Evolutionary conservation across 768 basidiomycete genomes (phyloP).

Genomic region (Pisolithus marmoratus): DNA sequence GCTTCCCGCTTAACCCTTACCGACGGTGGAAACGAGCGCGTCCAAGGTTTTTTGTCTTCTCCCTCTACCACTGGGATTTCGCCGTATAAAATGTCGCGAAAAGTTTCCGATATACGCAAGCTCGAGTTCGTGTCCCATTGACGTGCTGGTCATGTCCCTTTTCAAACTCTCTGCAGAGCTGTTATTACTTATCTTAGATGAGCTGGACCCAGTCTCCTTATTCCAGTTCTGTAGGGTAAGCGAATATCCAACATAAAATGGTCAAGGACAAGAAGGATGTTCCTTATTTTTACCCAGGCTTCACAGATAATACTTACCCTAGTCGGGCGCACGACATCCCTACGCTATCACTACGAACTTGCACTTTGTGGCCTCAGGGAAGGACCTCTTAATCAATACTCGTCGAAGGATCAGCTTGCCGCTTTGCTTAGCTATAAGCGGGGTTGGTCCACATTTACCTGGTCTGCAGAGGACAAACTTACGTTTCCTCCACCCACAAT

Average conservation of each 20-base stretch:
- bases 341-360: slow-evolving; percentile 30
- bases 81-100: slow-evolving; percentile 24
- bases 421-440: slow-evolving; percentile 26
- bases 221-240: slow-evolving; percentile 27
- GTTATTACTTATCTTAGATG: slow-evolving; percentile 26
- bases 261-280: not conserved
- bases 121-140: slow-evolving; percentile 11
- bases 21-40: slow-evolving; percentile 25
- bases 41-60: slow-evolving; percentile 32
- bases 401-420: slow-evolving; percentile 20
- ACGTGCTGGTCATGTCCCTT: slow-evolving; percentile 33
- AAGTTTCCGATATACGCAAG: slow-evolving; percentile 8
- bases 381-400: slow-evolving; percentile 15
- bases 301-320: slow-evolving; percentile 18
- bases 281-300: slow-evolving; percentile 14
- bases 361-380: slow-evolving; percentile 26
- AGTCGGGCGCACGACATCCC: slow-evolving; percentile 18
- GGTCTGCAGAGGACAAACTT: slow-evolving; percentile 26
- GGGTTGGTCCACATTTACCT: slow-evolving; percentile 29
- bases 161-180: slow-evolving; percentile 27
- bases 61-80: slow-evolving; percentile 14
- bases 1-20: slow-evolving; percentile 26
- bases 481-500: slow-evolving; percentile 27
- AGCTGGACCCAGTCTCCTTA: slow-evolving; percentile 29
- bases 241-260: not conserved